A percentile compares a stretch with the other conserved stretches of the same genome.
Evolutionary conservation across 2,329 filamentous ascomycete species (phyloP).

Genomic region (Thelonectria blattea): DNA sequence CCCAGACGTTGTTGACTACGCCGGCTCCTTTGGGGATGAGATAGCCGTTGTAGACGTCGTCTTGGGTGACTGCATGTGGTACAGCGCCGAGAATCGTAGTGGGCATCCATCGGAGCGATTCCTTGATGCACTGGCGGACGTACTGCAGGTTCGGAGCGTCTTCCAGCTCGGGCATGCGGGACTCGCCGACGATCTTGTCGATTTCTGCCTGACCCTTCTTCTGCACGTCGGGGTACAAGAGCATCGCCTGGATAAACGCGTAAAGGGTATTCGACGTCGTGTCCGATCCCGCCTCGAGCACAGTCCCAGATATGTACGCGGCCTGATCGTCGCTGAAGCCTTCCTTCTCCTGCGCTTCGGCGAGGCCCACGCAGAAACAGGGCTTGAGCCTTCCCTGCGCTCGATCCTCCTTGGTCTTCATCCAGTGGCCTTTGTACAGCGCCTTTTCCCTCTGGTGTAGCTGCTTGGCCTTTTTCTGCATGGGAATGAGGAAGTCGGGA

Average conservation of each 20-base stretch:
- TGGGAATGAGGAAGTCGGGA: slow-evolving; percentile 4
- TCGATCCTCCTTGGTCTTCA: slow-evolving; percentile 7
- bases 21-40: slow-evolving; percentile 27
- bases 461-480: slow-evolving; percentile 3
- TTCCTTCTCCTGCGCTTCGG: slow-evolving; percentile 15
- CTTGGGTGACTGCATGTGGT: slow-evolving; percentile 21
- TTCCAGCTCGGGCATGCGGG: slow-evolving; percentile 44
- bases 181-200: slow-evolving; percentile 46
- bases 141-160: slow-evolving; percentile 50
- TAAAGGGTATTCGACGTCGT: slow-evolving; percentile 39
- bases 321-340: slow-evolving; percentile 28
- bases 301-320: slow-evolving; percentile 24
- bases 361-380: neutral
- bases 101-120: slow-evolving; percentile 51
- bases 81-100: slow-evolving; percentile 29
- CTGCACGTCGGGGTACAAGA: slow-evolving; percentile 44
- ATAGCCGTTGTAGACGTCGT: slow-evolving; percentile 24
- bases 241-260: slow-evolving; percentile 54
- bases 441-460: slow-evolving; percentile 9
- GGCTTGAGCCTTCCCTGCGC: neutral
- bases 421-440: slow-evolving; percentile 12
- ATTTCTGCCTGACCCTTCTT: slow-evolving; percentile 42
- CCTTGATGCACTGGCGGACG: slow-evolving; percentile 50
- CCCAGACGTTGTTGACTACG: slow-evolving; percentile 26
- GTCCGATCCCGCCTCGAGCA: slow-evolving; percentile 33